Conservation (phyloP, 2,329 filamentous ascomycete genomes). For the Coleophoma cylindrospora region DNA sequence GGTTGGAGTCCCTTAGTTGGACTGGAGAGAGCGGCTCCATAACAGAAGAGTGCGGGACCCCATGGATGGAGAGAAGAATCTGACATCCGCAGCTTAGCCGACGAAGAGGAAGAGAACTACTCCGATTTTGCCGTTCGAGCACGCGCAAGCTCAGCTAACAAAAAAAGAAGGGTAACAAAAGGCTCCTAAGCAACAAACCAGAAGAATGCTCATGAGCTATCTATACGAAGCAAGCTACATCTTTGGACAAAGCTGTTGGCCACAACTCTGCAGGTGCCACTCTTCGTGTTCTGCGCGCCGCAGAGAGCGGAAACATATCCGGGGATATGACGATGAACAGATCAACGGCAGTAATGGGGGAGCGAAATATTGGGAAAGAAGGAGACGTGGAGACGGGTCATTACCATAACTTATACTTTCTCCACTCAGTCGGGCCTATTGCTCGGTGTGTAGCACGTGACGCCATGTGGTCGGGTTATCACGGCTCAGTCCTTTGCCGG, state of each 20-base stretch:
- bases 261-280: not conserved
- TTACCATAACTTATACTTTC: not conserved
- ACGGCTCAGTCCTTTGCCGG: no score
- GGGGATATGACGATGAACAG: not conserved
- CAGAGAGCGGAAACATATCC: not conserved
- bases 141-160: no score
- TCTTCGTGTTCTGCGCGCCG: not conserved
- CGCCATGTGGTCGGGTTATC: no score
- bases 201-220: no score
- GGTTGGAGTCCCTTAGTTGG: not conserved
- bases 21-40: not conserved
- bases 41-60: not conserved
- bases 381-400: not conserved
- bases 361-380: not conserved
- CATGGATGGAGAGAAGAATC: not conserved
- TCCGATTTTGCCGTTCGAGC: not conserved
- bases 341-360: not conserved
- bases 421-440: not conserved
- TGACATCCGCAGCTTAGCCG: not conserved
- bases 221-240: no score
- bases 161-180: no score
- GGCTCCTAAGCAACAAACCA: no score
- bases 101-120: not conserved
- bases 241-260: not conserved
- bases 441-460: no score